Evolutionary conservation across 2,329 filamentous ascomycete genomes (phyloP).

Genomic region (Colletotrichum sp.): DNA sequence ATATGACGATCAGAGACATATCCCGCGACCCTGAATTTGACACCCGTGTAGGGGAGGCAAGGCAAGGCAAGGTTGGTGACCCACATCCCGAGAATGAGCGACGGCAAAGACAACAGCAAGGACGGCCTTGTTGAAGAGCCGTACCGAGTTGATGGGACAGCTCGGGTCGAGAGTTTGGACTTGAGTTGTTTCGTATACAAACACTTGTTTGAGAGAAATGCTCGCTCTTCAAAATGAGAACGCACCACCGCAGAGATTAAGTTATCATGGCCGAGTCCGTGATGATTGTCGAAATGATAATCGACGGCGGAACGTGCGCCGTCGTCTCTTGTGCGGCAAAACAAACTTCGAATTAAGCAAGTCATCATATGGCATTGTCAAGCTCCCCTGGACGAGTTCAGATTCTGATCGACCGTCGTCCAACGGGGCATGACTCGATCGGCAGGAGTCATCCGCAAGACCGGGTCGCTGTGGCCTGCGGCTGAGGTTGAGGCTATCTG

Average conservation of each 20-base stretch:
- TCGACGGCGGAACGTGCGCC: not conserved
- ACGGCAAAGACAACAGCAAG: not conserved
- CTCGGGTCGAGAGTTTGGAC: not conserved
- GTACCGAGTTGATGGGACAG: not conserved
- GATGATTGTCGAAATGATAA: not conserved
- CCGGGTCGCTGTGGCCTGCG: not conserved
- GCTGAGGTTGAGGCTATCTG: not conserved
- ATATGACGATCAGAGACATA: not conserved
- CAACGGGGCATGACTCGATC: slow-evolving; percentile 5
- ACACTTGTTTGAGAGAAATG: not conserved
- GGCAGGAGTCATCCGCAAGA: not conserved
- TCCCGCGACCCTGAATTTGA: not conserved
- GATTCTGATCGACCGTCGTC: slow-evolving; percentile 1
- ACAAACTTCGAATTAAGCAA: slow-evolving; percentile 1
- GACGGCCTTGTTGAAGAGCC: not conserved
- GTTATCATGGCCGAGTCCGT: not conserved
- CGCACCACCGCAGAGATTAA: not conserved
- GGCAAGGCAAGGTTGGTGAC: not conserved
- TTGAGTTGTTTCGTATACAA: not conserved
- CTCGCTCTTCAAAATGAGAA: not conserved
- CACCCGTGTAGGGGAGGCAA: not conserved
- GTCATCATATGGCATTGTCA: not conserved
- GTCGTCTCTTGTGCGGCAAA: not conserved
- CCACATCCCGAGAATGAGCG: not conserved
- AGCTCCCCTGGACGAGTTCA: not conserved